A percentile compares a stretch with the other conserved stretches of the same genome.
Evolutionary conservation across 768 basidiomycete species (phyloP).

Genomic region (Cystoderma amianthinum): DNA sequence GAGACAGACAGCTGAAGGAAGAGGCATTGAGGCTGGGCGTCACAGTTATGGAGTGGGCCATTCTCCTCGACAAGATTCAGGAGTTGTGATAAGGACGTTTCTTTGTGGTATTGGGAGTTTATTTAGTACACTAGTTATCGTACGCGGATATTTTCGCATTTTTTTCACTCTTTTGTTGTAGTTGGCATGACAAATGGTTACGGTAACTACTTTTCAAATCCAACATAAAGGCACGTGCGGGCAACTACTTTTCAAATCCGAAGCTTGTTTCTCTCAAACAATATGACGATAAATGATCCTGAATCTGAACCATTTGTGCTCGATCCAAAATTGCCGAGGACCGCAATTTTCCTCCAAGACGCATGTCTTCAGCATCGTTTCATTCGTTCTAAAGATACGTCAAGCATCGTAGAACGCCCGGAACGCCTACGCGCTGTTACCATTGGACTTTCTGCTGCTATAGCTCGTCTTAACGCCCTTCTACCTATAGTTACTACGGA

Average conservation of each 20-base stretch:
- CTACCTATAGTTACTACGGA: slow-evolving; percentile 4
- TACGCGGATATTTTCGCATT: too few relatives aligned
- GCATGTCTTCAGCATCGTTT: slow-evolving; percentile 69
- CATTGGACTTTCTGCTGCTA: slow-evolving; percentile 73
- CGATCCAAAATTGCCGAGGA: not conserved
- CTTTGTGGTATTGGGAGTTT: too few relatives aligned
- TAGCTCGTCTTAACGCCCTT: slow-evolving; percentile 59
- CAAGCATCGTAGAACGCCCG: slow-evolving; percentile 83
- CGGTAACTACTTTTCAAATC: too few relatives aligned
- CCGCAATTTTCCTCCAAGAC: slow-evolving; percentile 54
- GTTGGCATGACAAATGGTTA: too few relatives aligned
- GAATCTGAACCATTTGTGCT: too few relatives aligned
- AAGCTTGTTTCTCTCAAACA: too few relatives aligned
- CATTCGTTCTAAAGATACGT: slow-evolving; percentile 70
- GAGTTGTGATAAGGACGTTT: too few relatives aligned
- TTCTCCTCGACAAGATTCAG: slow-evolving; percentile 60
- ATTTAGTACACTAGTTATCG: too few relatives aligned
- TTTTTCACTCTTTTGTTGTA: too few relatives aligned
- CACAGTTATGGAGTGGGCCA: slow-evolving; percentile 75
- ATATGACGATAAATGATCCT: too few relatives aligned
- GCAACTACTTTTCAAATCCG: too few relatives aligned
- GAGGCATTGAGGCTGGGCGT: slow-evolving; percentile 63
- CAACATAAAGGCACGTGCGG: too few relatives aligned
- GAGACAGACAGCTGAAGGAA: slow-evolving; percentile 65
- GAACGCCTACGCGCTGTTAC: slow-evolving; percentile 84